Evolutionary conservation across 129 eudicot species (phyloP).

Genomic region (Flaveria sonorensis): DNA sequence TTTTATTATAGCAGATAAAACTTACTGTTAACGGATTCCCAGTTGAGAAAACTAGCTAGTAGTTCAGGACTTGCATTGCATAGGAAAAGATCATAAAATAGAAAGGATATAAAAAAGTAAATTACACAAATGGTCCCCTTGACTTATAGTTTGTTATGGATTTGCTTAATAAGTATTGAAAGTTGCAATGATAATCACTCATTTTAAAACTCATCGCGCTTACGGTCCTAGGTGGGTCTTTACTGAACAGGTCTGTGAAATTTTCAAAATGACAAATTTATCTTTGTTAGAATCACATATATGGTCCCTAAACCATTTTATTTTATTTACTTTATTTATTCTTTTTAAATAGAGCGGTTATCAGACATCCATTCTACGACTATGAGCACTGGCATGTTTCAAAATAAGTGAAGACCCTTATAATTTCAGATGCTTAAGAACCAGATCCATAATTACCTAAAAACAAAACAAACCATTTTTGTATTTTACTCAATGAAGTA

Average conservation of each 20-base stretch:
- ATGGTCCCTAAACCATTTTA: no score
- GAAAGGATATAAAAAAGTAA: background rate
- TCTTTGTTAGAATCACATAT: no score
- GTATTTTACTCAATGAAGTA: background rate
- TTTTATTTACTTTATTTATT: no score
- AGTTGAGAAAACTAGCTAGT: conserved; percentile 29
- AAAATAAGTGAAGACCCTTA: background rate
- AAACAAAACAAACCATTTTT: background rate
- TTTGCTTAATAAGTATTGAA: background rate
- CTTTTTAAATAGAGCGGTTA: background rate
- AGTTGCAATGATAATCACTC: background rate
- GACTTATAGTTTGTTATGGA: background rate
- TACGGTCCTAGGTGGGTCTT: no score
- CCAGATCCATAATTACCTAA: background rate
- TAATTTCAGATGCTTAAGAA: background rate
- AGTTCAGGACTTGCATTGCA: conserved; percentile 35
- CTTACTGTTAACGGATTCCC: conserved; percentile 29
- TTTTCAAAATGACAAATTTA: no score
- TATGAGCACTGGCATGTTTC: background rate
- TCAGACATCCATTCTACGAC: background rate
- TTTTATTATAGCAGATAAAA: conserved; percentile 14
- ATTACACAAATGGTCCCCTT: background rate
- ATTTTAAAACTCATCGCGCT: no score
- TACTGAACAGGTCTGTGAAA: no score
- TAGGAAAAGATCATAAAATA: conserved; percentile 14